Conservation (phyloP, 345 rosid genomes). For the Sisymbrium irio region DNA sequence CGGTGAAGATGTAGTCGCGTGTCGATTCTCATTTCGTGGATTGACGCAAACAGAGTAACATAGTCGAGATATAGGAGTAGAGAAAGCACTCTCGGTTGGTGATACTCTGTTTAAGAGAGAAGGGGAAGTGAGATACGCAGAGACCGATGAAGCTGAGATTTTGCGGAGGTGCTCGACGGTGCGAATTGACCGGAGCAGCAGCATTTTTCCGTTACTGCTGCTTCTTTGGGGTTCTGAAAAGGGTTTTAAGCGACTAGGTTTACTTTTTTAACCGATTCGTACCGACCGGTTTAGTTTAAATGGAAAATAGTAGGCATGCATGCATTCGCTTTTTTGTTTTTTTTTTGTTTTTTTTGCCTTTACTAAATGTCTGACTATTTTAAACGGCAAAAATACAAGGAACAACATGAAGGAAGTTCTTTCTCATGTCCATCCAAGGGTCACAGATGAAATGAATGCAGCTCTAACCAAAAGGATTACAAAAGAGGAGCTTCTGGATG, state of each 20-base stretch:
- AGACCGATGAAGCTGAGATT: neutral
- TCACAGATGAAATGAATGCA: too few species aligned
- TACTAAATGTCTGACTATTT: too few species aligned
- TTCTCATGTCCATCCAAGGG: too few species aligned
- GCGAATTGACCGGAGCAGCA: constrained; percentile 36
- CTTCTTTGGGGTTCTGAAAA: neutral
- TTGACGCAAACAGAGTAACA: neutral
- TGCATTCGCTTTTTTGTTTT: too few species aligned
- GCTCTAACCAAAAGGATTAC: too few species aligned
- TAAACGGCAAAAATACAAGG: too few species aligned
- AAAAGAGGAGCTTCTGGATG: too few species aligned
- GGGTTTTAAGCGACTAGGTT: constrained; percentile 33
- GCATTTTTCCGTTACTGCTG: neutral
- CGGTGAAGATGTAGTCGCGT: neutral
- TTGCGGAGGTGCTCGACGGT: constrained; percentile 32
- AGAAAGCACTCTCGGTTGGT: neutral
- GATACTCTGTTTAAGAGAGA: neutral
- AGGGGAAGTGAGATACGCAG: neutral
- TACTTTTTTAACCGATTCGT: constrained; percentile 2
- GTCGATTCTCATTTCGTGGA: constrained; percentile 5
- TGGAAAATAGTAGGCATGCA: too few species aligned
- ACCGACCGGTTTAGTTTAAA: constrained; percentile 21
- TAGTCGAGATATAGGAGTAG: neutral
- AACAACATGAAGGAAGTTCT: too few species aligned
- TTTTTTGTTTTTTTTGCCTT: too few species aligned